Evolutionary conservation across 805 yeast species (phyloP), one percentile per base, ranked within the genome.

Genomic region (Candida gorgasii): DNA sequence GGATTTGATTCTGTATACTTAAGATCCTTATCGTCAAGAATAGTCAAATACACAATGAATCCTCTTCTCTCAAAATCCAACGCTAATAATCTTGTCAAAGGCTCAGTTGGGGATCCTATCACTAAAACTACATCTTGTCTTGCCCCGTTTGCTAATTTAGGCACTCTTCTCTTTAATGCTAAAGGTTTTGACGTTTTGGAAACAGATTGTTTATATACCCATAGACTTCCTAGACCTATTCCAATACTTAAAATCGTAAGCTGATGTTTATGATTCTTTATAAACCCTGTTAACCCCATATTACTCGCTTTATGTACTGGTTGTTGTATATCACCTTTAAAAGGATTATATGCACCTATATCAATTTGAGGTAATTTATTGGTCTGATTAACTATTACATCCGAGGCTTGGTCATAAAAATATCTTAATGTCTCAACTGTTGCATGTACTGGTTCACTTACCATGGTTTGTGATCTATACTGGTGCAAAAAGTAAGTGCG

Each of bases 21-120:
- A 33, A 69, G 58, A 47, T 83, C 88, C 48, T 70, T 73, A 20
- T 81, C 87, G 45, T 75, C 78, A n/a, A 77, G 59, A n/a, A 82
- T 78, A 0, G 95, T 82, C 48, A 88, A 72, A 57, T 84, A 88
- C 3, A 89, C 89, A 23, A 89, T 83, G 57, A 85, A 87, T 1
- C 96, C 95, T 41, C 95, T 69, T 34, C 75, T 75, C 49, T 86
- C 89, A 48, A 88, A 72, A 57, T 88, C 96, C 43, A 77, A 72
- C 1, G 89, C 86, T 22, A 88, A 64, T 39, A 82, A 70, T 44
- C 86, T 72, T 1, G 88, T 80, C 43, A 86, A 64, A 1, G 89
- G 88, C 48, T 86, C 92, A 2, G 79, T 71, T 2, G 90, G 89
- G 1, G 89, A 82, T 1, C 95, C 95, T 3, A 87, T 73, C 4